Base-by-base conservation (phyloP, 345 rosid genomes). In the Cardamine resedifolia region DNA sequence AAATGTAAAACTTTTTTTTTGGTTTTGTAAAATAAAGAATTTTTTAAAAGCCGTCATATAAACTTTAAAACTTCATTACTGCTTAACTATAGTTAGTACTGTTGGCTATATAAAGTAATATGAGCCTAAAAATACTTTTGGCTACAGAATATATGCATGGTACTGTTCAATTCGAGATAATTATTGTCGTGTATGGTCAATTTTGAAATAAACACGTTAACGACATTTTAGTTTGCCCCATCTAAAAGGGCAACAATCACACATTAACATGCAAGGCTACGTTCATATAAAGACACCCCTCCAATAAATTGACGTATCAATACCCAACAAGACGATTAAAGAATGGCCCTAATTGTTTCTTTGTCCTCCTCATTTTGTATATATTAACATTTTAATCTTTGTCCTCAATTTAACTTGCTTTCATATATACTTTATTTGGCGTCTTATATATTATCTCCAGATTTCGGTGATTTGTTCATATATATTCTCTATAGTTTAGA, bases 181-280 rank as follows among this genome's bases (percentile, higher is more conserved):
- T 19, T 47, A 36, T 74, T 65, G 68, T 14, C 31, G 18, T 57
- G 66, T 73, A 49, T 49, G 55, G 78, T 66, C 78, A 66, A 58
- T 66, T 58, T 67, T 28, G 52, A 66, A 65, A 66, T 57, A 74
- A 63, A 67, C 62, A 67, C 43, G 52, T 39, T 50, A 51, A 67
- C 68, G 73, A 75, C 63, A 68, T 60, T 50, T 21, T 68, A 51
- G 64, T 59, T 60, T 75, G 73, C 58, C 73, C 78, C 69, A 43
- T 75, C 57, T 23, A 43, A 60, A 68, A 60, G 73, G 73, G 74
- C n/a, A 75, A 60, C 18, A 21, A 68, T 75, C 68, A 60, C 64
- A 75, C 57, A 44, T 75, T 68, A 41, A 64, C 63, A 43, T 72
- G 24, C 34, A 63, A 63, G 31, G 31, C 73, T 75, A 68, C 50